These are phyloP conservation scores for Neckera pumila DNA, from an alignment of 225 moss, liverwort and hornwort genomes.

Conservation along the genomic window DNA sequence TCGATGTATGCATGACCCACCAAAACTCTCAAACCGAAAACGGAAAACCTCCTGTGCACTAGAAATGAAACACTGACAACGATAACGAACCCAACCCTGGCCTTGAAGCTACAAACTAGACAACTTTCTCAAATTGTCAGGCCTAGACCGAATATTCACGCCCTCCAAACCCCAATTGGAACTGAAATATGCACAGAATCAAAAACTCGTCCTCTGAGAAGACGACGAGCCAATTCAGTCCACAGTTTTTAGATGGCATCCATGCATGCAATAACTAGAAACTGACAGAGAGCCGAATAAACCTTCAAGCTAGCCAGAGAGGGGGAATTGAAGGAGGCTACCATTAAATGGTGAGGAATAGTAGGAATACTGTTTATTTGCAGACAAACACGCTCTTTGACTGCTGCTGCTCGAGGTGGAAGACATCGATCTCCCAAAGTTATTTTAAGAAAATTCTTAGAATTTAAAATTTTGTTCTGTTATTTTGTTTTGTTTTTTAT, in stretches of 20 bases:
- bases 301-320: background rate
- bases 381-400: constrained; percentile 2
- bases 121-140: background rate
- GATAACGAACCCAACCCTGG: background rate
- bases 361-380: background rate
- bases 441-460: background rate
- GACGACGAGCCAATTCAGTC: background rate
- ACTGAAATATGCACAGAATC: background rate
- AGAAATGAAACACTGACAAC: background rate
- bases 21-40: background rate
- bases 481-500: background rate
- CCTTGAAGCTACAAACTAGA: background rate
- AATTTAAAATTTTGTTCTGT: background rate
- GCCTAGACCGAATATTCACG: background rate
- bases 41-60: background rate
- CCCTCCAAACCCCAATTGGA: background rate
- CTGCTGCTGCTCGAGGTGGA: background rate
- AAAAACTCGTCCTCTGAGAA: background rate
- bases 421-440: background rate
- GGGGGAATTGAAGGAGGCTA: background rate
- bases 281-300: background rate
- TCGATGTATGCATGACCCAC: background rate
- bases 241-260: background rate
- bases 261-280: background rate
- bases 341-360: background rate